Evolutionary conservation across 257 asterid species (phyloP).

Genomic region (Paraleonurus japonicus): DNA sequence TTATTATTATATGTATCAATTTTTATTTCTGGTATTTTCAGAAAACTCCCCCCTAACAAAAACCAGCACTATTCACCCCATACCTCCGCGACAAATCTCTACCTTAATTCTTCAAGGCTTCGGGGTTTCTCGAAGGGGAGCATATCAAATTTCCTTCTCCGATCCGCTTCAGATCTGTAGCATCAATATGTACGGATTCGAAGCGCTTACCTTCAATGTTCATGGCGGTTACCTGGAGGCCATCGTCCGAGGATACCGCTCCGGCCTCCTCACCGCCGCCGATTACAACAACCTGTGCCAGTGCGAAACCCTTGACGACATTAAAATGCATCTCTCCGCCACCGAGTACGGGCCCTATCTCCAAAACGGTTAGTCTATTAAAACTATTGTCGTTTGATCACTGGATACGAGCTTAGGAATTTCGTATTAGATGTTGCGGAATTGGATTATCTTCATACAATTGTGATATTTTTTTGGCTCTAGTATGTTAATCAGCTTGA

Average conservation of each 20-base stretch:
- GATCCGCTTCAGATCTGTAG: conserved; percentile 58
- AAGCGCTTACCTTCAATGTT: conserved; percentile 86
- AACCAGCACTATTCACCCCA: neutral
- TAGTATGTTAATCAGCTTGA: conserved; percentile 12
- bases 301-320: conserved; percentile 85
- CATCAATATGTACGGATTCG: conserved; percentile 86
- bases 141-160: conserved; percentile 15
- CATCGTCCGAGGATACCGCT: conserved; percentile 81
- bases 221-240: conserved; percentile 95
- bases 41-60: neutral
- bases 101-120: conserved; percentile 4
- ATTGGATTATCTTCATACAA: neutral
- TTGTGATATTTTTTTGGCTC: neutral
- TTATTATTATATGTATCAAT: neutral
- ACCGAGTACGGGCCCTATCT: conserved; percentile 91
- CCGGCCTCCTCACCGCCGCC: conserved; percentile 87
- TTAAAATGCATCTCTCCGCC: conserved; percentile 95
- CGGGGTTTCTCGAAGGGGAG: conserved; percentile 28
- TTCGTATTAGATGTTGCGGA: neutral
- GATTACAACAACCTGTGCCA: conserved; percentile 94
- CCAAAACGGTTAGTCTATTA: conserved; percentile 62
- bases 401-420: conserved; percentile 9
- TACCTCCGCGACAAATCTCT: conserved; percentile 22
- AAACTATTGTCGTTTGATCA: neutral
- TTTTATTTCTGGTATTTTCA: neutral